A percentile compares a stretch with the other conserved stretches of the same genome.
These are phyloP conservation scores for Saccharomyces jurei DNA, from an alignment of 805 yeast species.

Conservation along the genomic window DNA sequence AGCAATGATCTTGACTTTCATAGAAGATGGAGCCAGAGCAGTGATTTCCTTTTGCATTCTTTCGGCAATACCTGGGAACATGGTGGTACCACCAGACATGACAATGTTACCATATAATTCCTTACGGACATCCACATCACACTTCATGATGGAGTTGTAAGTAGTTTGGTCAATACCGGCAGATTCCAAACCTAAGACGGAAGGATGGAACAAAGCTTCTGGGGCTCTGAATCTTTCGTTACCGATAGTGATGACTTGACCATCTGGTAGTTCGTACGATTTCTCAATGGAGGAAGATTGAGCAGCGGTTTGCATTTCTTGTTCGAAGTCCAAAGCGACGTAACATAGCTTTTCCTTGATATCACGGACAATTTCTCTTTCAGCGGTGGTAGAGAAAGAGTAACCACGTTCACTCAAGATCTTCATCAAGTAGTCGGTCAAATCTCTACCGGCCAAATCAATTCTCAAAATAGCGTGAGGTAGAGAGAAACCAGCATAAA, in stretches of 20 bases:
- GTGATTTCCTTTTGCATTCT: constrained; percentile 99
- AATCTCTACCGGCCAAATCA: constrained; percentile 99
- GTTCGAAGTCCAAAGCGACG: constrained; percentile 98
- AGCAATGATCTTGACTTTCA: constrained; percentile 99
- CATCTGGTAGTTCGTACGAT: constrained; percentile 99
- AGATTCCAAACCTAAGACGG: constrained; percentile 83
- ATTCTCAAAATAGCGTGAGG: constrained; percentile 98
- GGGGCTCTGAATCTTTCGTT: constrained; percentile 99
- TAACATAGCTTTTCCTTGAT: constrained; percentile 98
- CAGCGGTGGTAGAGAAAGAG: constrained; percentile 97
- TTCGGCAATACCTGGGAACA: constrained; percentile 99
- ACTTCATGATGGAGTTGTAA: constrained; percentile 75
- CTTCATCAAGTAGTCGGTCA: constrained; percentile 98
- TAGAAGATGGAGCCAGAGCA: constrained; percentile 98
- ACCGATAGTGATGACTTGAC: constrained; percentile 98
- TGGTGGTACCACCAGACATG: constrained; percentile 99
- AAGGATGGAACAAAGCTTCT: constrained; percentile 98
- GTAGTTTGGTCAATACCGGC: constrained; percentile 98
- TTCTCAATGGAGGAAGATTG: constrained; percentile 97
- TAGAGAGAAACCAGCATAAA: constrained; percentile 98
- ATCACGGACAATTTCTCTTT: constrained; percentile 84
- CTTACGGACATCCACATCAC: constrained; percentile 98
- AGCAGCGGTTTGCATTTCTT: constrained; percentile 98
- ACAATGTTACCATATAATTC: constrained; percentile 98
- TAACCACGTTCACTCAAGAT: constrained; percentile 97